These are phyloP conservation scores for Tremella yokohamensis DNA, from an alignment of 768 basidiomycete genomes.

Conservation along the genomic window DNA sequence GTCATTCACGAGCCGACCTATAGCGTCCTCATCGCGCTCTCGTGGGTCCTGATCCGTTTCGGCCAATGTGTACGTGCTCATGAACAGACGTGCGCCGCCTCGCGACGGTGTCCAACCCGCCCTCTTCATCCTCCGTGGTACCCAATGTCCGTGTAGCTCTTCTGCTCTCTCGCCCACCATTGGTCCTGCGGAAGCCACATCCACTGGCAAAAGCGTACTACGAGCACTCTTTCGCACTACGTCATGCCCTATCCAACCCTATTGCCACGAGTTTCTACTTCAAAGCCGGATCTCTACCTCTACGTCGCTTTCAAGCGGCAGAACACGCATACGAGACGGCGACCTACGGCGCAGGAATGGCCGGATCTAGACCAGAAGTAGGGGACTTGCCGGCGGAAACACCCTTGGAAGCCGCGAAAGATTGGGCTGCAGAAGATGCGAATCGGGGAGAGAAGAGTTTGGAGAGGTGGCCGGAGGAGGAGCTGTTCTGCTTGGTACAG, in stretches of 20 bases:
- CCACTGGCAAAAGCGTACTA: constrained; percentile 77
- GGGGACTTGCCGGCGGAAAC: constrained; percentile 50
- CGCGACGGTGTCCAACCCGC: background rate
- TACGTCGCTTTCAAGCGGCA: constrained; percentile 72
- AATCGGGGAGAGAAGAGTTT: constrained; percentile 60
- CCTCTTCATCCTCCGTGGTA: constrained; percentile 3
- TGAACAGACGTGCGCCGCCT: background rate
- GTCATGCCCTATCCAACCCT: constrained; percentile 80
- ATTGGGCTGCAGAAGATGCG: constrained; percentile 33
- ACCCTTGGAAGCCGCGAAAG: constrained; percentile 17
- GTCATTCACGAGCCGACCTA: background rate
- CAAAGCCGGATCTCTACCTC: constrained; percentile 80
- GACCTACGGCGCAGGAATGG: constrained; percentile 69
- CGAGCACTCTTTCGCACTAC: constrained; percentile 75
- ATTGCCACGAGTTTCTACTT: constrained; percentile 89
- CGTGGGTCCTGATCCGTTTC: background rate
- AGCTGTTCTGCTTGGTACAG: constrained; percentile 79
- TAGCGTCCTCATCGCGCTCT: background rate
- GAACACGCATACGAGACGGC: constrained; percentile 67
- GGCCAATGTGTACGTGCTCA: background rate
- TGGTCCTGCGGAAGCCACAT: constrained; percentile 55
- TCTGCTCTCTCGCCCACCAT: constrained; percentile 51
- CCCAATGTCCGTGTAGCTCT: constrained; percentile 44
- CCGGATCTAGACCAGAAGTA: constrained; percentile 49
- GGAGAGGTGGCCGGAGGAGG: constrained; percentile 77